Base-by-base conservation (phyloP, 1,139 yeast species). In the Scheffersomyces titani region DNA sequence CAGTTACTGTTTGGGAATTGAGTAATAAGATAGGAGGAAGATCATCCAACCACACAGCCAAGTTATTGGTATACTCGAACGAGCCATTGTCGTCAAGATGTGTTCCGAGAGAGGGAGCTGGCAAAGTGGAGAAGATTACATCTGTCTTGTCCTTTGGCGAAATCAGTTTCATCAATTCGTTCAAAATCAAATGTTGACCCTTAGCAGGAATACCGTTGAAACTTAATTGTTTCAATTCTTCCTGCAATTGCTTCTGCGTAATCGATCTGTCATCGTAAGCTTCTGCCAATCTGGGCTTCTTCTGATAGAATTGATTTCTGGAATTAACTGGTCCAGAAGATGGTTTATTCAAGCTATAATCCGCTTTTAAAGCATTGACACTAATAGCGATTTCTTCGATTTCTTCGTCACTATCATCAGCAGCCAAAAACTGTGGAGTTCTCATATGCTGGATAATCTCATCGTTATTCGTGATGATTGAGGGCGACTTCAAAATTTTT, bases 1-100 rank as follows among this genome's bases (percentile, higher is more conserved):
- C 98, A 0, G 99, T 94, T 77, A 93, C 92, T 0, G 97, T 89
- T 72, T 92, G 97, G 0, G 98, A 91, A 68, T 94, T 93, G 56
- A 94, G 80, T 59, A 94, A 73, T 67, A 94, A 70, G 3, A 86
- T 81, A 0, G 98, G 97, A 0, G 97, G 97, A 51, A 94, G 74
- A 9, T 83, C 92, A 54, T 86, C 84, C 56, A 92, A 79, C 96
- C 98, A 91, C 16, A 90, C 73, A 52, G 92, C 89, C 56, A 94
- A 76, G 62, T 89, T 89, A 56, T 86, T 86, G 11, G 90, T 85
- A 66, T 92, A 94, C 51, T 89, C 92, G 55, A 86, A 75, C 51
- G 96, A 83, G 30, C 87, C 94, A 16, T 77, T 82, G 54, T 84
- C 87, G 61, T 83, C 84, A 59, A 83, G 76, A 72, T 92, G 94